phyloP scores from a whole-genome alignment of 1,284 basidiomycete species.

The Xerocomus minutiporus region DNA sequence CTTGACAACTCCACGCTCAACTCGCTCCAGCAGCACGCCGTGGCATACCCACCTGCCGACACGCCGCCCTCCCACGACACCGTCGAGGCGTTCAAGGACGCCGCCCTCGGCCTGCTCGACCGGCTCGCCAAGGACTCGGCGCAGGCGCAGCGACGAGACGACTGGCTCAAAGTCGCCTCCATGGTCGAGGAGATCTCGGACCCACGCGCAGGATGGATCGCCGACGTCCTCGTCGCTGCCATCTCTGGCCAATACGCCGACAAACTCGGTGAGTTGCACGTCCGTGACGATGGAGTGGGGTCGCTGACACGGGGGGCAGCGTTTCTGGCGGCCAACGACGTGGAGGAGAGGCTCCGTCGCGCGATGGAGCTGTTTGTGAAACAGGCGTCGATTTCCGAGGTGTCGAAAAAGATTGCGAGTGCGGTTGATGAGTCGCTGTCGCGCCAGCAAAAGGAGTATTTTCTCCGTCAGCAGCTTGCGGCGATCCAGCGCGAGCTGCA shows the following conservation, averaged over 20 bases:
- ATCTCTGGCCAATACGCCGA: slow-evolving; percentile 63
- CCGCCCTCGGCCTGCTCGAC: slow-evolving; percentile 61
- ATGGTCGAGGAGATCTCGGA: slow-evolving; percentile 63
- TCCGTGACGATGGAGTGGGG: background rate
- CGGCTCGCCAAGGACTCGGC: slow-evolving; percentile 58
- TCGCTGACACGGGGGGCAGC: slow-evolving; percentile 40
- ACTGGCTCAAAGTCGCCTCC: slow-evolving; percentile 57
- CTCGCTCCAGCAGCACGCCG: slow-evolving; percentile 38
- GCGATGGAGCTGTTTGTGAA: slow-evolving; percentile 68
- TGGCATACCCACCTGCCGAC: slow-evolving; percentile 47
- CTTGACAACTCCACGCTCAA: slow-evolving; percentile 28
- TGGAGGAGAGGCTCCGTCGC: slow-evolving; percentile 56
- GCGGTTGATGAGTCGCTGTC: slow-evolving; percentile 76
- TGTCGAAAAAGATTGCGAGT: slow-evolving; percentile 69
- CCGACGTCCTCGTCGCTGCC: slow-evolving; percentile 64
- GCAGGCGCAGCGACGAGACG: slow-evolving; percentile 53
- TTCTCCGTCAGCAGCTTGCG: slow-evolving; percentile 81
- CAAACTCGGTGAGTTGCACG: slow-evolving; percentile 53
- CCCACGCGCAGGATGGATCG: slow-evolving; percentile 62
- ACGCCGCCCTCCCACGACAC: slow-evolving; percentile 47
- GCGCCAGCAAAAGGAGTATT: slow-evolving; percentile 80
- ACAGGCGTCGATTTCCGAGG: slow-evolving; percentile 69
- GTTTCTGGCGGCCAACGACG: slow-evolving; percentile 52
- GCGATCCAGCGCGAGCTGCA: slow-evolving; percentile 87
- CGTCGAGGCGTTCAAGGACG: slow-evolving; percentile 61